Base-by-base conservation (phyloP, 179 eudicot genomes). In the Dionaea muscipula region DNA sequence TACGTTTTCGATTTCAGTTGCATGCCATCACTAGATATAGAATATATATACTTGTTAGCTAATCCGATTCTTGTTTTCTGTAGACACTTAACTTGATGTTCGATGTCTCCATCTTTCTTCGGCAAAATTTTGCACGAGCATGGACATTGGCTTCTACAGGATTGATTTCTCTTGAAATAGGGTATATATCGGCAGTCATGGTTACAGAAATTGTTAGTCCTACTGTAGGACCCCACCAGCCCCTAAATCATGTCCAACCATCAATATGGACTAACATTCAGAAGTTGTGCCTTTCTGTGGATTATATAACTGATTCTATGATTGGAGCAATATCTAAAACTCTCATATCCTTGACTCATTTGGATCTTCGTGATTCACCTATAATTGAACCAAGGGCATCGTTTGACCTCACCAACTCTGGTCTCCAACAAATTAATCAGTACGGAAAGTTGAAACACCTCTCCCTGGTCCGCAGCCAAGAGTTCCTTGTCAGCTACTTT, bases 301-400 rank as follows among this genome's bases (percentile, higher is more conserved):
- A 91, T 73, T 91, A 80, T 63, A 91, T 91, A 52, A 84, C 96
- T 16, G 94, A 91, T 66, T 73, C 83, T 51, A 82, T 91, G 94
- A 68, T 87, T 58, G 68, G 74, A 51, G 76, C 84, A 31, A 79
- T 87, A 70, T 87, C 94, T 18, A 66, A 62, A 47, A 75, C 55
- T 65, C 88, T 91, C 53, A 55, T 68, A 65, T 72, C 73, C 39
- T 72, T 87, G 71, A 79, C 79, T 37, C 83, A 91, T 71, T 73
- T 91, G 59, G 98, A 91, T 69, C 98, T 91, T 65, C 88, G 90
- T 62, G 98, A 91, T 68, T 78, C 94, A 35, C 98, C 98, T 27
- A 74, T 84, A 26, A 79, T 82, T 35, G 96, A 87, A 46, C 96
- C 95, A 16, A 74, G 82, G 45, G 68, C 69, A 51, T 65, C 85